Evolutionary conservation across 257 asterid genomes (phyloP).

Genomic region (Coffea eugenioides): DNA sequence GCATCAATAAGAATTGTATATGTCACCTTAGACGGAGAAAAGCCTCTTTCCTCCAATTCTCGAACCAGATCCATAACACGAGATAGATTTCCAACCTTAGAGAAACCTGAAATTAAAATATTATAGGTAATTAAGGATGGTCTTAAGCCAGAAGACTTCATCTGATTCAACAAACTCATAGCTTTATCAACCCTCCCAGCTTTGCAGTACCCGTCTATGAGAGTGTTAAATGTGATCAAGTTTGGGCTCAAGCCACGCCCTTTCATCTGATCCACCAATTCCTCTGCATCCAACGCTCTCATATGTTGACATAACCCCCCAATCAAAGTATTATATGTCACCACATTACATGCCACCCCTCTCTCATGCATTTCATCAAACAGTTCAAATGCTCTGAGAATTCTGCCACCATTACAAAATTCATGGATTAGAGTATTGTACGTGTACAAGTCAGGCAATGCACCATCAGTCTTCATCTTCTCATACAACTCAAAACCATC

Average conservation of each 20-base stretch:
- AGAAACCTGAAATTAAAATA: constrained; percentile 49
- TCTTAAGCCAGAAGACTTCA: constrained; percentile 49
- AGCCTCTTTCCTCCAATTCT: constrained; percentile 75
- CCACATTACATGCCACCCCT: constrained; percentile 55
- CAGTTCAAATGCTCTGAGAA: constrained; percentile 43
- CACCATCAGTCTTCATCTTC: constrained; percentile 57
- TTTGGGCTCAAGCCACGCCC: constrained; percentile 48
- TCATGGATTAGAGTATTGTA: constrained; percentile 50
- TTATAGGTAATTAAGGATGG: constrained; percentile 67
- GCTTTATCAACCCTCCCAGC: constrained; percentile 52
- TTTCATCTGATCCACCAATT: constrained; percentile 55
- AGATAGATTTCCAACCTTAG: constrained; percentile 42
- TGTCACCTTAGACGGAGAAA: constrained; percentile 67
- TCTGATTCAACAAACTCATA: constrained; percentile 40
- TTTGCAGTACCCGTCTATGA: constrained; percentile 58
- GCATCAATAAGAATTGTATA: constrained; percentile 68
- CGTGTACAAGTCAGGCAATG: constrained; percentile 57
- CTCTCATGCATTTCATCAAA: constrained; percentile 59
- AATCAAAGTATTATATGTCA: constrained; percentile 65
- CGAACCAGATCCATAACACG: constrained; percentile 44
- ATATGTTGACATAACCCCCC: constrained; percentile 54
- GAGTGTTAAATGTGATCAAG: constrained; percentile 57
- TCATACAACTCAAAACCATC: constrained; percentile 66
- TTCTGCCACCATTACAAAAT: constrained; percentile 41
- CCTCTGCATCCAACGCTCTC: constrained; percentile 44